Conservation (phyloP, 2,329 filamentous ascomycete genomes). For the Fusarium penzigii region DNA sequence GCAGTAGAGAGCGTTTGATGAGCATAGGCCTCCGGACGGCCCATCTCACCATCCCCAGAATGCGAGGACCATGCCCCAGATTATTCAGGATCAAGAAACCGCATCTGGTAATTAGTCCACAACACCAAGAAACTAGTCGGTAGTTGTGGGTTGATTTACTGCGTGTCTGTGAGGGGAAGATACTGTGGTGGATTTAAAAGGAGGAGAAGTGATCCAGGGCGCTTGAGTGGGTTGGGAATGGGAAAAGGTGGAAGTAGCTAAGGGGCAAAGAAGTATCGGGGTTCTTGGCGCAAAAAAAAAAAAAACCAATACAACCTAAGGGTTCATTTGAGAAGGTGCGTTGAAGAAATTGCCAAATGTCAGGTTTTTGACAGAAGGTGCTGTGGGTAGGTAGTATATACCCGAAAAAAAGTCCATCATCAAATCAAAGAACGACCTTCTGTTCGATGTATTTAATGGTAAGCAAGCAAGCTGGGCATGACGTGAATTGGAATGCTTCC, state of each 20-base stretch:
- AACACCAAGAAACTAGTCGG: neutral
- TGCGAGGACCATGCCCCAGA: neutral
- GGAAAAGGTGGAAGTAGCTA: too few species aligned
- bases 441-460: too few species aligned
- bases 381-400: too few species aligned
- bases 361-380: neutral
- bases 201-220: too few species aligned
- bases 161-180: too few species aligned
- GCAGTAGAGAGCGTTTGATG: neutral
- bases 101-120: neutral
- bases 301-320: too few species aligned
- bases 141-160: neutral
- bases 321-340: neutral
- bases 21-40: neutral
- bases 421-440: neutral
- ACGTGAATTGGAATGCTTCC: neutral
- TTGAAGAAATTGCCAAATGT: neutral
- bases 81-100: neutral
- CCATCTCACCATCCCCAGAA: neutral
- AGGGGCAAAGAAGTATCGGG: too few species aligned
- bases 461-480: neutral
- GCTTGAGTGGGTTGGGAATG: too few species aligned
- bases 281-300: neutral
- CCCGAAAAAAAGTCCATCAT: neutral
- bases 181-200: too few species aligned